phyloP scores from a whole-genome alignment of 2,329 filamentous ascomycete species.

The Microsporum canis region DNA sequence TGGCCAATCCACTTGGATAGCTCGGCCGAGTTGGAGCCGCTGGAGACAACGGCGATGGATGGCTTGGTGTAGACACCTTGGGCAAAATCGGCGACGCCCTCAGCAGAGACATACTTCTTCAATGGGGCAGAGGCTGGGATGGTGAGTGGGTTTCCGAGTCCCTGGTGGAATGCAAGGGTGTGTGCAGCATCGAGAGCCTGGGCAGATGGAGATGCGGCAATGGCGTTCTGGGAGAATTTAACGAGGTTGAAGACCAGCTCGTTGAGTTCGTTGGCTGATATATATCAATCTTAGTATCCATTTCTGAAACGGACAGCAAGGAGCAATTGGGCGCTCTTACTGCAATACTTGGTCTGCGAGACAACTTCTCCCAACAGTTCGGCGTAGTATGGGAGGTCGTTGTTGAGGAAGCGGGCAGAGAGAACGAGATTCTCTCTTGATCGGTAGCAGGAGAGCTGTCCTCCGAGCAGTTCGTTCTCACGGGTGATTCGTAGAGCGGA shows the following conservation, averaged over 20 bases:
- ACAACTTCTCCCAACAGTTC: constrained; percentile 91
- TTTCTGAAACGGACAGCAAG: not conserved
- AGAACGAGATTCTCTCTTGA: constrained; percentile 87
- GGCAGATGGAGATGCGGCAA: constrained; percentile 51
- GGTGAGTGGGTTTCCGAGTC: constrained; percentile 69
- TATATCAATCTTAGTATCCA: constrained; percentile 7
- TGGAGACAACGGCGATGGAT: constrained; percentile 84
- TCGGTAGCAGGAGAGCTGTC: constrained; percentile 76
- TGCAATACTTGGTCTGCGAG: constrained; percentile 71
- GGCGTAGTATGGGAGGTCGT: constrained; percentile 94
- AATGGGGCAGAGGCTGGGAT: constrained; percentile 60
- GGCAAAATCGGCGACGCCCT: constrained; percentile 64
- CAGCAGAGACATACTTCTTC: constrained; percentile 68
- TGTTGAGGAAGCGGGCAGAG: constrained; percentile 86
- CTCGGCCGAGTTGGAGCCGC: constrained; percentile 65
- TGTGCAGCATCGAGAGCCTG: constrained; percentile 81
- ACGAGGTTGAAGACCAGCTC: constrained; percentile 76
- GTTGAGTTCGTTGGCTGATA: constrained; percentile 70
- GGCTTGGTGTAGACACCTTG: constrained; percentile 71
- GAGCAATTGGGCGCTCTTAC: constrained; percentile 31
- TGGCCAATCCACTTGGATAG: constrained; percentile 83
- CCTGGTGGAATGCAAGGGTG: constrained; percentile 79
- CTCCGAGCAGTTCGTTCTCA: constrained; percentile 90
- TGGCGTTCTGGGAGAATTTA: constrained; percentile 62
- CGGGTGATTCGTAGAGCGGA: constrained; percentile 86